Evolutionary conservation across 164 flowering plant genomes (phyloP).

Genomic region (Kalanchoe fedtschenkoi): DNA sequence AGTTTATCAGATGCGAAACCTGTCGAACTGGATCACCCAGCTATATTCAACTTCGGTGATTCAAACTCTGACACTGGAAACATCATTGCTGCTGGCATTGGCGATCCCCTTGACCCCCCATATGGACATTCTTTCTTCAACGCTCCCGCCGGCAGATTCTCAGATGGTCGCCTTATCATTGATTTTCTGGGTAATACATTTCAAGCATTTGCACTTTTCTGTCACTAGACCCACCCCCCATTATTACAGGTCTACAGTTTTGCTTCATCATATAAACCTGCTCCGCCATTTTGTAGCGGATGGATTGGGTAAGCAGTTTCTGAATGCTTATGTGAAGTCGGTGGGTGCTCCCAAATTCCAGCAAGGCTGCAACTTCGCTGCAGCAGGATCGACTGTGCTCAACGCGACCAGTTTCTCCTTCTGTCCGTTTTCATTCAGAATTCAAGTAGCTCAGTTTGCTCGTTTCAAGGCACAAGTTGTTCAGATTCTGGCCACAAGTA

Average conservation of each 20-base stretch:
- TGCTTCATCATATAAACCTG: too few species aligned
- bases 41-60: too few species aligned
- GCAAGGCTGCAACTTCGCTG: conserved; percentile 86
- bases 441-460: conserved; percentile 75
- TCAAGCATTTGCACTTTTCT: too few species aligned
- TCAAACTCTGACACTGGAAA: conserved; percentile 29
- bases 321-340: conserved; percentile 81
- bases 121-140: conserved; percentile 41
- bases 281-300: conserved; percentile 43
- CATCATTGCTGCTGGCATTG: conserved; percentile 32
- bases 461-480: conserved; percentile 63
- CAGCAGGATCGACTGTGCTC: conserved; percentile 70
- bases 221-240: too few species aligned
- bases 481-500: conserved; percentile 51
- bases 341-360: conserved; percentile 53
- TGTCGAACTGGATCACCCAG: too few species aligned
- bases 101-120: conserved; percentile 33
- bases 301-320: conserved; percentile 63
- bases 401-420: conserved; percentile 60
- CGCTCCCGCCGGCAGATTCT: conserved; percentile 50
- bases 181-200: conserved; percentile 44
- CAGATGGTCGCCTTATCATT: conserved; percentile 58
- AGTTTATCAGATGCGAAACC: too few species aligned
- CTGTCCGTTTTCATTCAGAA: conserved; percentile 78
- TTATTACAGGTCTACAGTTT: too few species aligned